Base-by-base conservation (phyloP, 148 eudicot species). In the Cornus controversa region DNA sequence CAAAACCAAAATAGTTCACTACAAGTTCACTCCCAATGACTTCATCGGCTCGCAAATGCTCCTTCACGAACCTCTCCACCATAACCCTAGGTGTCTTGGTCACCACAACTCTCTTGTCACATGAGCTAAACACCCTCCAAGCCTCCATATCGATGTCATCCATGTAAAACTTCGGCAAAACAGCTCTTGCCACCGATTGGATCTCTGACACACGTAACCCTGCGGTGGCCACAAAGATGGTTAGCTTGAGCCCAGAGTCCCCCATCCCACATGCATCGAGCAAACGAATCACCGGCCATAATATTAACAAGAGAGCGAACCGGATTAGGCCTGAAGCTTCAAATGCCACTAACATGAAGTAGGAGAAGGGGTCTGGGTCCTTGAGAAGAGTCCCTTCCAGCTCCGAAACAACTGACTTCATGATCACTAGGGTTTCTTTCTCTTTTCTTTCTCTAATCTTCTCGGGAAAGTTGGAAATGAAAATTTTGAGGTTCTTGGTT, bases 31-130 rank as follows among this genome's bases (percentile, higher is more conserved):
- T 85, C 75, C 99, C 98, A 67, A 93, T 77, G 40, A 93, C 98
- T 10, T 87, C 89, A 76, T 96, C 98, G 4, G 88, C 98, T 67
- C 86, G 74, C 74, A 96, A 82, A 83, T 96, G 99, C 34, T 89
- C 97, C 88, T 90, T 96, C 70, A 85, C 89, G 72, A 96, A 96
- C 90, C 89, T 83, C 83, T 93, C 98, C 29, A 90, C 95, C 98
- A 96, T 90, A 54, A 93, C 62, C 78, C 87, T 88, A 8, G 99
- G 99, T 36, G 84, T 90, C 71, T 78, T 88, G 6, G 90, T 91
- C 82, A 90, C 93, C 79, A 93, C 97, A 8, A 93, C 90, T 45
- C 86, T 87, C 81, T 88, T 96, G 68, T 87, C 92, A 66, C 80
- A 85, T 27, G 83, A 69, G 53, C 91, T 88, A 78, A 91, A 93